Evolutionary conservation across 495 filamentous ascomycete genomes (phyloP).

Genomic region (Astrothelium macrocarpum): DNA sequence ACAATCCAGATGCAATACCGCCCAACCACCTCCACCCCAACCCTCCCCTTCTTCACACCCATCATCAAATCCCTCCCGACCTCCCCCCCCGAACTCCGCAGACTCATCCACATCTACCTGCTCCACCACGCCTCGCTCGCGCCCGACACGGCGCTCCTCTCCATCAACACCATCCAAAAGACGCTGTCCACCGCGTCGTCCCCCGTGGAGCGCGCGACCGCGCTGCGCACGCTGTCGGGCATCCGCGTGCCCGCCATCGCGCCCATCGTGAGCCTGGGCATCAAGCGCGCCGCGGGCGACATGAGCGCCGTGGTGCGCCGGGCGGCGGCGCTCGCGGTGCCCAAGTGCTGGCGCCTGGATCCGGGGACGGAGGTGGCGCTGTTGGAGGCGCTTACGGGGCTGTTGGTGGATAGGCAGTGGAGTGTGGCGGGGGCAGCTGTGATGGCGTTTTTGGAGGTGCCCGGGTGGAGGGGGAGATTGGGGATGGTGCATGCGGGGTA

Average conservation of each 20-base stretch:
- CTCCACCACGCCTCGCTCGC: conserved; percentile 91
- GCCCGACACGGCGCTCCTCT: conserved; percentile 86
- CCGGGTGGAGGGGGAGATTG: conserved; percentile 42
- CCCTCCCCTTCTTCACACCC: conserved; percentile 76
- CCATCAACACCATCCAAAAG: conserved; percentile 98
- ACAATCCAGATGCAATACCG: conserved; percentile 78
- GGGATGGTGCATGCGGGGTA: conserved; percentile 89
- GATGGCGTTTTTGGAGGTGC: conserved; percentile 75
- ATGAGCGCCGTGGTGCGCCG: conserved; percentile 92
- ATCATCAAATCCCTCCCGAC: conserved; percentile 95
- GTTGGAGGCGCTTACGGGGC: conserved; percentile 61
- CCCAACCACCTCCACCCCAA: conserved; percentile 50
- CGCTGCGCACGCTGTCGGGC: conserved; percentile 87
- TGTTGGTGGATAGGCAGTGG: conserved; percentile 86
- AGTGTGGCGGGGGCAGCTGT: conserved; percentile 91
- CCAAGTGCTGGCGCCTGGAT: conserved; percentile 93
- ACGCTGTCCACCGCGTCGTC: conserved; percentile 86
- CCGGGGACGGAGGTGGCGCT: conserved; percentile 76
- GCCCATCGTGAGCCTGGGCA: conserved; percentile 92
- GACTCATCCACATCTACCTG: conserved; percentile 95
- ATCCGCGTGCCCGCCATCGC: conserved; percentile 97
- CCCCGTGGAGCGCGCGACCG: conserved; percentile 80
- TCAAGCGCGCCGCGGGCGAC: conserved; percentile 82
- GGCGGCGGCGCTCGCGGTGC: conserved; percentile 87
- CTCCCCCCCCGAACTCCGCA: conserved; percentile 85